Conservation (phyloP, 495 filamentous ascomycete genomes). For the Penicillium coprophilum region DNA sequence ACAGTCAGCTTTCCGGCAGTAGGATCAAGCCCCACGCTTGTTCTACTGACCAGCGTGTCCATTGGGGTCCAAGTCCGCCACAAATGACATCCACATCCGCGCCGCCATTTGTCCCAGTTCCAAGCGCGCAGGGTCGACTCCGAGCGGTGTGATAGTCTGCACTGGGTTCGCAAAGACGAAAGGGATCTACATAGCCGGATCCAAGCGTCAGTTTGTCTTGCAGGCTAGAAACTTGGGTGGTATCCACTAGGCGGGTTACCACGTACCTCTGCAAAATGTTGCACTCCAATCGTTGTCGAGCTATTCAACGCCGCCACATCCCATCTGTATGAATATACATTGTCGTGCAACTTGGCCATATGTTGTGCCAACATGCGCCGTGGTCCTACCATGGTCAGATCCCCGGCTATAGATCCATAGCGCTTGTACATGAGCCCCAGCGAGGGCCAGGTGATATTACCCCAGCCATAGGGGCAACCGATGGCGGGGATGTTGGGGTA, state of each 20-base stretch:
- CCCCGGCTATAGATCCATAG: constrained; percentile 52
- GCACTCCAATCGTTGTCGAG: constrained; percentile 33
- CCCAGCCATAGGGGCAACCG: constrained; percentile 52
- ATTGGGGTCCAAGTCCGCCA: constrained; percentile 52
- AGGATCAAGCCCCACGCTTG: background rate
- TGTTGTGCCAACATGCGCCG: constrained; percentile 52
- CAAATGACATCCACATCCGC: constrained; percentile 56
- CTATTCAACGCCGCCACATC: constrained; percentile 36
- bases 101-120: constrained; percentile 45
- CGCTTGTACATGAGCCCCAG: constrained; percentile 54
- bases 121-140: constrained; percentile 32
- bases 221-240: background rate
- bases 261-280: constrained; percentile 40
- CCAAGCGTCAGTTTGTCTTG: background rate
- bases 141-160: constrained; percentile 34
- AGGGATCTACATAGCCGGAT: constrained; percentile 26
- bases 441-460: constrained; percentile 42
- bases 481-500: constrained; percentile 48
- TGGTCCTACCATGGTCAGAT: constrained; percentile 54
- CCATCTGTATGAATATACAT: constrained; percentile 60
- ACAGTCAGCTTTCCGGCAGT: background rate
- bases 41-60: constrained; percentile 27
- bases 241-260: background rate
- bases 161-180: constrained; percentile 54
- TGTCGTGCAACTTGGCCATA: constrained; percentile 41